Conservation (phyloP, 495 filamentous ascomycete genomes). For the Neurospora terricola region DNA sequence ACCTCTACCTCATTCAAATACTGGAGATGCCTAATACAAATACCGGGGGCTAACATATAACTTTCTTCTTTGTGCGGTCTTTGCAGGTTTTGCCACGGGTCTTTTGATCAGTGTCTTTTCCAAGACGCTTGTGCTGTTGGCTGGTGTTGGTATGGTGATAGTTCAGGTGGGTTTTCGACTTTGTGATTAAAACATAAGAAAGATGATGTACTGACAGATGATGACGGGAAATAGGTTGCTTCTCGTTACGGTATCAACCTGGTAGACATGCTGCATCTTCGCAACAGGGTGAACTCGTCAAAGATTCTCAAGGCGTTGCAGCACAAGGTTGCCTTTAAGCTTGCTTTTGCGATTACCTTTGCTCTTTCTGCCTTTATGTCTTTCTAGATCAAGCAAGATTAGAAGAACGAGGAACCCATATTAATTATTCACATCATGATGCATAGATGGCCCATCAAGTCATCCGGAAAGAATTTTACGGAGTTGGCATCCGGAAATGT, state of each 20-base stretch:
- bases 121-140: slow-evolving; percentile 57
- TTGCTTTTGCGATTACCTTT: slow-evolving; percentile 69
- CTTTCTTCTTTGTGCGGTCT: neutral
- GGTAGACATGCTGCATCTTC: slow-evolving; percentile 25
- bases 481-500: neutral
- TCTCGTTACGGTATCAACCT: slow-evolving; percentile 66
- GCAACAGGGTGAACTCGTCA: slow-evolving; percentile 37
- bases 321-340: slow-evolving; percentile 64
- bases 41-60: neutral
- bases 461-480: neutral
- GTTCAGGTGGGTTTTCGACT: slow-evolving; percentile 49
- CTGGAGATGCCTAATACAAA: no score
- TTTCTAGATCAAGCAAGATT: slow-evolving; percentile 31
- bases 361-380: slow-evolving; percentile 64
- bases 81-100: slow-evolving; percentile 54
- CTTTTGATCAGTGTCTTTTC: slow-evolving; percentile 67
- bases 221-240: slow-evolving; percentile 41
- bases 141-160: slow-evolving; percentile 60
- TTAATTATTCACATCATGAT: neutral
- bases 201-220: neutral
- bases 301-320: slow-evolving; percentile 48
- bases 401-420: neutral
- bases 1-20: no score
- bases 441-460: neutral
- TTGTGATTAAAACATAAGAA: neutral